Evolutionary conservation across 495 filamentous ascomycete species (phyloP), one percentile per base, ranked within the genome.

Genomic region (Antarctomyces pellizariae): DNA sequence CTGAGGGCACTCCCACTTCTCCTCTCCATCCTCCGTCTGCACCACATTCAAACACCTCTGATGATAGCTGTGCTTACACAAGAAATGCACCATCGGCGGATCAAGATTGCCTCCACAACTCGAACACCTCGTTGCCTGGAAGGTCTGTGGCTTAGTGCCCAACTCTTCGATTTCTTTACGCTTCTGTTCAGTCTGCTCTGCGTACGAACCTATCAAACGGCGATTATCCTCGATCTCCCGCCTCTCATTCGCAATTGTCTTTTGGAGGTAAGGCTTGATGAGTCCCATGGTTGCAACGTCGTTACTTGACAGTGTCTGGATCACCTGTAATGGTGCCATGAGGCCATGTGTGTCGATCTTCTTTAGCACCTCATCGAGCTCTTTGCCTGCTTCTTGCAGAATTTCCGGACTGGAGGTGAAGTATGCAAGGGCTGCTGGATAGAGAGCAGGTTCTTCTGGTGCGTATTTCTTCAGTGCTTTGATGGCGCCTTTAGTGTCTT

Each of bases 41-140:
- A 28, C 21, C 14, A 33, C 42, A 31, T 44, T 42, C 29, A 89
- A 56, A 49, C 79, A 91, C 15, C 75, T 59, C 48, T 89, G 74
- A 44, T 97, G 86, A 57, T 90, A 97, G 23, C 70, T 79, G 44
- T 97, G 86, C 44, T 80, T 86, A 58, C 86, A 97, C 37, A 95
- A 49, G 47, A 95, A 97, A 46, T 97, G 86, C 24, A 95, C 82
- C 0, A 66, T 72, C 2, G 86, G 86, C 18, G 93, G 53, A 36
- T 91, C 79, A 14, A 93, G 57, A 24, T 59, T 56, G 25, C 60
- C 52, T 10, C 66, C 64, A 41, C 86, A 97, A 20, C 71, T 66
- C 19, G 68, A 67, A 43, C 86, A 97, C 8, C 89, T 62, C 22
- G 77, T 79, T 1, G 77, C 67, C 46, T 86, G 73, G 56, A 95